Conservation (phyloP, 768 basidiomycete genomes). For the Pleurotus eryngii region DNA sequence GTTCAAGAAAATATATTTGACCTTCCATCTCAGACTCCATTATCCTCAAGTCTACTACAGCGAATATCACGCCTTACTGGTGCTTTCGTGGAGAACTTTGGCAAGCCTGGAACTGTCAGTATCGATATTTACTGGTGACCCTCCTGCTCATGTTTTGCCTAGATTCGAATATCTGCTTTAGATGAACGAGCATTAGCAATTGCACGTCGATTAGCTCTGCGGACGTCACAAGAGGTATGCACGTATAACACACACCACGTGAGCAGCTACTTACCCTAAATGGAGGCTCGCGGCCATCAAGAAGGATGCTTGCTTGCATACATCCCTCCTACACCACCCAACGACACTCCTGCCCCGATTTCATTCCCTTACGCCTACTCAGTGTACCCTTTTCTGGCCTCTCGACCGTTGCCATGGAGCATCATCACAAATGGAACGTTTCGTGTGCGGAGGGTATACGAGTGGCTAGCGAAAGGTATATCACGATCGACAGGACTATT, state of each 20-base stretch:
- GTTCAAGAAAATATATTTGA: slow-evolving; percentile 33
- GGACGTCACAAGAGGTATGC: slow-evolving; percentile 51
- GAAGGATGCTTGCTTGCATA: slow-evolving; percentile 22
- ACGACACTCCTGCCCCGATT: slow-evolving; percentile 19
- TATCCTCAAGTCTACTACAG: slow-evolving; percentile 48
- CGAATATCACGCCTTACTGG: slow-evolving; percentile 67
- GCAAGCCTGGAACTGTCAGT: slow-evolving; percentile 40
- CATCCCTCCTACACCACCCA: slow-evolving; percentile 25
- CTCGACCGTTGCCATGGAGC: slow-evolving; percentile 47
- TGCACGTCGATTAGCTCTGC: slow-evolving; percentile 52
- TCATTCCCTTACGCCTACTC: slow-evolving; percentile 45
- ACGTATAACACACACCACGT: not conserved
- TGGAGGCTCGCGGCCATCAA: slow-evolving; percentile 11
- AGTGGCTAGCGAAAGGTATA: slow-evolving; percentile 44
- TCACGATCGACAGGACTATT: slow-evolving; percentile 35
- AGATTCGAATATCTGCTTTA: slow-evolving; percentile 52
- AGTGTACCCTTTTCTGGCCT: slow-evolving; percentile 63
- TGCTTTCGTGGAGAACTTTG: slow-evolving; percentile 56
- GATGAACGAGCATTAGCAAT: slow-evolving; percentile 31
- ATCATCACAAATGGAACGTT: slow-evolving; percentile 43
- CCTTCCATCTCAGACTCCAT: slow-evolving; percentile 41
- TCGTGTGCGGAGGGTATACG: slow-evolving; percentile 58
- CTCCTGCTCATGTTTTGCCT: slow-evolving; percentile 7
- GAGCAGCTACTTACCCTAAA: not conserved
- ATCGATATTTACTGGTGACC: not conserved